A percentile compares a stretch with the other conserved stretches of the same genome.
Conservation (phyloP, 768 basidiomycete species). For the Hericium alpestre region DNA sequence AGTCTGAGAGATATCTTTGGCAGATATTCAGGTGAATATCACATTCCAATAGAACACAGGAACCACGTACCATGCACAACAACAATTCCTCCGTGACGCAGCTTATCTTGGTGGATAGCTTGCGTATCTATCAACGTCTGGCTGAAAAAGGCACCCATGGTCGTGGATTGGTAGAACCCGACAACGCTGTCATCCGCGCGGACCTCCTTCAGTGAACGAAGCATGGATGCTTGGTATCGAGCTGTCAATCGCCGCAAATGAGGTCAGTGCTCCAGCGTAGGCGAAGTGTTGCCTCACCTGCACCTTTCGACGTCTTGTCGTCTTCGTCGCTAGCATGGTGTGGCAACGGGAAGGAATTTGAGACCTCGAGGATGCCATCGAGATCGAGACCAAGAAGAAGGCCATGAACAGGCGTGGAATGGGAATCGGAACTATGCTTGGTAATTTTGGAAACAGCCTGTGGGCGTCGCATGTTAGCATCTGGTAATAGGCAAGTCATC, state of each 20-base stretch:
- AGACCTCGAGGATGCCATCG: conserved; percentile 83
- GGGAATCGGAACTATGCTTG: conserved; percentile 79
- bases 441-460: conserved; percentile 90
- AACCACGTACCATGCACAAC: conserved; percentile 60
- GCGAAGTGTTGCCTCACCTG: conserved; percentile 36
- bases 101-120: conserved; percentile 74
- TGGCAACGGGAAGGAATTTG: conserved; percentile 82
- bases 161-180: conserved; percentile 88
- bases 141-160: conserved; percentile 76
- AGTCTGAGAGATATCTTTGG: conserved; percentile 63
- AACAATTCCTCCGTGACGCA: conserved; percentile 78
- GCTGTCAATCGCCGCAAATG: conserved; percentile 26
- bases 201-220: conserved; percentile 82
- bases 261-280: conserved; percentile 5
- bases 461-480: neutral
- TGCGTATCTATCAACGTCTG: conserved; percentile 74
- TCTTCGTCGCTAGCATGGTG: conserved; percentile 66
- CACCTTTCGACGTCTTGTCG: conserved; percentile 67
- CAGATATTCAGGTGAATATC: neutral
- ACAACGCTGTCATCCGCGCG: conserved; percentile 86
- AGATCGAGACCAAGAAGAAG: conserved; percentile 85
- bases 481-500: neutral
- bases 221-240: conserved; percentile 77
- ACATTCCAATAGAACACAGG: too few species aligned
- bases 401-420: conserved; percentile 67